phyloP scores from a whole-genome alignment of 495 filamentous ascomycete species.

The Neurospora sp. region DNA sequence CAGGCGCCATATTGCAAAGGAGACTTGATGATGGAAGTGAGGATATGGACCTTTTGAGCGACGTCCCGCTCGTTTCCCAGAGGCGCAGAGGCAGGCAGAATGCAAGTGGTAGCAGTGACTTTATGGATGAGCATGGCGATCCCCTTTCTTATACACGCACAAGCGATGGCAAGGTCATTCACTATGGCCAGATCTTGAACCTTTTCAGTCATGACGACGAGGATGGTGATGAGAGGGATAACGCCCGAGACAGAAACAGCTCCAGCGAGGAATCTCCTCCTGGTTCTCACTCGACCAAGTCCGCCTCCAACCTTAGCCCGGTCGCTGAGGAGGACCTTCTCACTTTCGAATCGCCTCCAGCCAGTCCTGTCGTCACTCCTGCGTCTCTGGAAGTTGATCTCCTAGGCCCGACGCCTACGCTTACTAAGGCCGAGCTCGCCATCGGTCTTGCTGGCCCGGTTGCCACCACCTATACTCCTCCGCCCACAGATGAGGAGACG shows the following conservation, averaged over 20 bases:
- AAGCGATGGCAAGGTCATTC: slow-evolving; percentile 17
- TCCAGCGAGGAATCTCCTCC: not conserved
- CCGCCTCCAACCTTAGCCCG: not conserved
- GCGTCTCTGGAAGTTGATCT: not conserved
- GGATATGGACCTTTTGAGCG: not conserved
- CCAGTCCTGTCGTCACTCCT: not conserved
- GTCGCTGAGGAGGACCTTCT: not conserved
- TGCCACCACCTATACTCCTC: not conserved
- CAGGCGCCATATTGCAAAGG: not conserved
- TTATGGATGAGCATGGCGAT: not conserved
- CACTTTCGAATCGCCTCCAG: not conserved
- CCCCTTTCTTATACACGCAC: slow-evolving; percentile 8
- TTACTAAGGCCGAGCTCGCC: not conserved
- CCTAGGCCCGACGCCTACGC: not conserved
- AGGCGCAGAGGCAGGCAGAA: not conserved
- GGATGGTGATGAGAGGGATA: slow-evolving; percentile 2
- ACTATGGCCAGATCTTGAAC: slow-evolving; percentile 24
- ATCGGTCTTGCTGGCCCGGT: not conserved
- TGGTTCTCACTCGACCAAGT: not conserved
- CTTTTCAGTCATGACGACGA: slow-evolving; percentile 22
- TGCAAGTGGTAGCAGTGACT: not conserved
- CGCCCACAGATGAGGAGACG: not conserved
- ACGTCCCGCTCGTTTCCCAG: not conserved
- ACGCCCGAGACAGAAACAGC: not conserved
- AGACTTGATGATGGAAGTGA: not conserved